These are phyloP conservation scores for Schoenoplectus tabernaemontani DNA, from an alignment of 202 grass and related monocot genomes.

Conservation along the genomic window DNA sequence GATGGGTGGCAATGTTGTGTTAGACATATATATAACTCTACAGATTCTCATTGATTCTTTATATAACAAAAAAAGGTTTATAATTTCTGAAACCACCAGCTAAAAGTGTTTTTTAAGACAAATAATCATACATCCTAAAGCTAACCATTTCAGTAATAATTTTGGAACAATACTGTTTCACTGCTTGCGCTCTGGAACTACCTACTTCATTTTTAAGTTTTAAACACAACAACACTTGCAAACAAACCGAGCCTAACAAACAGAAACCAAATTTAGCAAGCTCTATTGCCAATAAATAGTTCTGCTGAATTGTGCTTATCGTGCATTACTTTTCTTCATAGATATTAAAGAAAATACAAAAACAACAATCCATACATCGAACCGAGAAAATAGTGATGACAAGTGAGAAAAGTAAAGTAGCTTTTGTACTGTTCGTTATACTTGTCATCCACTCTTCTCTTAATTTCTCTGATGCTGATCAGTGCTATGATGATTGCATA, in stretches of 20 bases:
- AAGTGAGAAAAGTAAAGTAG: background rate
- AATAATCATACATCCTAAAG: background rate
- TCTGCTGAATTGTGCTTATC: background rate
- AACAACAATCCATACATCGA: background rate
- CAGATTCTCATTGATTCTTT: background rate
- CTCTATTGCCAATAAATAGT: slow-evolving; percentile 6
- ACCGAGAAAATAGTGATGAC: background rate
- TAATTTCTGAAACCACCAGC: background rate
- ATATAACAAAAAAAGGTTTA: background rate
- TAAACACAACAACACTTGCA: background rate
- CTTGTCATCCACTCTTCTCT: background rate
- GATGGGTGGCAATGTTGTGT: background rate
- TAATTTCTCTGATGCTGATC: background rate
- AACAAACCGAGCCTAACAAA: slow-evolving; percentile 11
- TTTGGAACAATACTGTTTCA: background rate
- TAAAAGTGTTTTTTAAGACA: background rate
- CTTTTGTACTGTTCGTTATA: background rate
- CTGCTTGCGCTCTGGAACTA: background rate
- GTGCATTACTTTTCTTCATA: background rate
- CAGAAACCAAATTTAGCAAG: slow-evolving; percentile 3
- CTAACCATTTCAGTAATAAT: background rate
- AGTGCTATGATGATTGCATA: slow-evolving; percentile 15
- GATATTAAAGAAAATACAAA: background rate
- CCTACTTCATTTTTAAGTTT: background rate
- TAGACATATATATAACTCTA: background rate